Evolutionary conservation across 1,284 basidiomycete species (phyloP).

Genomic region (Cerioporus squamosus): DNA sequence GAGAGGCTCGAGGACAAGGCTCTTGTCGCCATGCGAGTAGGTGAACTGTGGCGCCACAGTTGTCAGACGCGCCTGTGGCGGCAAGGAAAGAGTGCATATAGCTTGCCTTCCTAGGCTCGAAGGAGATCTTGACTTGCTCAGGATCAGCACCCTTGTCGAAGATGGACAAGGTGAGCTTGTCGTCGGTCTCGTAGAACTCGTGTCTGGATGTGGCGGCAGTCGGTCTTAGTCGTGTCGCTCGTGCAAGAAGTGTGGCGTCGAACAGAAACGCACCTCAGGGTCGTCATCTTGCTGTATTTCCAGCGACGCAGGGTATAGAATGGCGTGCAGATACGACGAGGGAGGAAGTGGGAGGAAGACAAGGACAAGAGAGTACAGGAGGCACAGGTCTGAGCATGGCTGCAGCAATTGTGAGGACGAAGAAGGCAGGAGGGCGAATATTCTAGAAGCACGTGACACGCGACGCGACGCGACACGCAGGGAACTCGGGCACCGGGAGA

Average conservation of each 20-base stretch:
- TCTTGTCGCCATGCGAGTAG: constrained; percentile 69
- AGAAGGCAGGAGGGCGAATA: constrained; percentile 15
- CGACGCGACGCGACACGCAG: constrained; percentile 4
- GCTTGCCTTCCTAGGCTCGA: constrained; percentile 67
- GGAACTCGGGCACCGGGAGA: not conserved
- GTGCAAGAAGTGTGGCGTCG: not conserved
- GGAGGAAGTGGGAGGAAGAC: not conserved
- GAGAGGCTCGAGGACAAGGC: constrained; percentile 72
- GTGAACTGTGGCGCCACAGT: constrained; percentile 46
- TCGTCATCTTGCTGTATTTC: constrained; percentile 9
- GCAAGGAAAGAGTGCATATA: not conserved
- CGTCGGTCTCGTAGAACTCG: constrained; percentile 89
- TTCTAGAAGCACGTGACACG: constrained; percentile 27
- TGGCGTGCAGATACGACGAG: not conserved
- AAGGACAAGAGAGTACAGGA: not conserved
- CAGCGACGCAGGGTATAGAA: not conserved
- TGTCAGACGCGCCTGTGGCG: not conserved
- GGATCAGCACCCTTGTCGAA: constrained; percentile 82
- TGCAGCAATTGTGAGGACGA: constrained; percentile 2
- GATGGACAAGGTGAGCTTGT: constrained; percentile 72
- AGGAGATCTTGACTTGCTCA: constrained; percentile 61
- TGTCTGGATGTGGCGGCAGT: constrained; percentile 51
- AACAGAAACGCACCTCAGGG: constrained; percentile 9
- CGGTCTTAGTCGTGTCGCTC: not conserved
- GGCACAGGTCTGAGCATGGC: not conserved